Base-by-base conservation (phyloP, 257 asterid genomes). In the Haberlea rhodopensis region DNA sequence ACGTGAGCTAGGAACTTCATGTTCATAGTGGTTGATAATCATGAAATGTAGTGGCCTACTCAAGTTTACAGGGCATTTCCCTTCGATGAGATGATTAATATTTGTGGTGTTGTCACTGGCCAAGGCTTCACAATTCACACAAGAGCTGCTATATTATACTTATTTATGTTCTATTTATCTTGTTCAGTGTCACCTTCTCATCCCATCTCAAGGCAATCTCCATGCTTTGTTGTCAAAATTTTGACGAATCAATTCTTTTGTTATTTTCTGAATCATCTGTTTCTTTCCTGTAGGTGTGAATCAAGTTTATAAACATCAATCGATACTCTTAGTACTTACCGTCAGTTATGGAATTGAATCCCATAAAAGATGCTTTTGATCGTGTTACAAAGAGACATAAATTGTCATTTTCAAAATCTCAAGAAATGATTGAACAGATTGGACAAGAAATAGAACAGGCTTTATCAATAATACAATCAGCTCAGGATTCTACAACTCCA, bases 381-480 rank as follows among this genome's bases (percentile, higher is more conserved):
- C 94, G 89, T 5, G 99, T 86, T 20, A 71, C 95, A 5, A 90
- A 90, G 90, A 90, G 87, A 83, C 97, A 87, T 45, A 87, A 87
- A 73, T 73, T 87, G 60, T 76, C 94, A 11, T 87, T 87, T 49
- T 82, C 95, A 0, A 87, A 87, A 78, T 81, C 85, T 61, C 96
- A 80, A 71, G 97, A 94, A 81, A 80, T 84, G 55, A 77, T 90
- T 16, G 88, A 81, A 60, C 88, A 79, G 68, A 83, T 90, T 19
- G 76, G 77, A 56, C 85, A 71, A 62, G 95, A 87, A 86, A 83
- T 90, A 37, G 94, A 81, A 66, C 87, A 82, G 65, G 91, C 90
- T 56, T 60, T 86, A 66, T 81, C 83, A 61, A 81, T 84, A 65
- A 75, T 86, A 60, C 86, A 81, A 57, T 79, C 92, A 2, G 67